Base-by-base conservation (phyloP, 345 rosid genomes). In the Populus simonii region DNA sequence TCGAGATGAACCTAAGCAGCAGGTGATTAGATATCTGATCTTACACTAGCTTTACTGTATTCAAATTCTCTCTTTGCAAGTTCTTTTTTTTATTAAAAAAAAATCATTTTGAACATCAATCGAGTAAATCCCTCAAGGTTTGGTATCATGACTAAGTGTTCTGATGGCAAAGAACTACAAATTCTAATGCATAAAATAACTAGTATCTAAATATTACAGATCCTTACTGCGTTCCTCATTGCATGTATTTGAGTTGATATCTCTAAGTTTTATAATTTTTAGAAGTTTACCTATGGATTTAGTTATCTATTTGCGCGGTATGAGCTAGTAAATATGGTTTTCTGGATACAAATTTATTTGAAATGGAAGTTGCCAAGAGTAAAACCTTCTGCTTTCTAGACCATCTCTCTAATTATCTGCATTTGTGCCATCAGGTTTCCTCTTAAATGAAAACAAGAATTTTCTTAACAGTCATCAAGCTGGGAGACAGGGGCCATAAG, bases 21-120 rank as follows among this genome's bases (percentile, higher is more conserved):
- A 85, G 91, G 90, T 88, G 83, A 80, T 73, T 77, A 17, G 66
- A 63, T 51, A 41, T 38, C 66, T 63, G 9, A 10, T 43, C 23
- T 76, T 61, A 13, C 43, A 33, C 45, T n/a, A 5, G 29, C 5
- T 25, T 45, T 8, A 20, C 66, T 15, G 11, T 29, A 17, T 22
- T 18, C 51, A 27, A 5, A 38, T 63, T 17, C 23, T n/a, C 18
- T 53, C 66, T 11, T 25, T 23, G 7, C 11, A 53, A 39, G 45
- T 3, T 39, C 33, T 31, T 43, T 33, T 33, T 9, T 49, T 47
- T n/a, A n/a, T n/a, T n/a, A n/a, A n/a, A n/a, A n/a, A n/a, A n/a
- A 0, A 27, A 4, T 51, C 11, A 66, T 35, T 29, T 59, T 15
- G 65, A 31, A 31, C 63, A 71, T 66, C 31, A 39, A 47, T 33